Evolutionary conservation across 2,329 filamentous ascomycete genomes (phyloP), one percentile per base, ranked within the genome.

Genomic region (Beauveria medogensis): DNA sequence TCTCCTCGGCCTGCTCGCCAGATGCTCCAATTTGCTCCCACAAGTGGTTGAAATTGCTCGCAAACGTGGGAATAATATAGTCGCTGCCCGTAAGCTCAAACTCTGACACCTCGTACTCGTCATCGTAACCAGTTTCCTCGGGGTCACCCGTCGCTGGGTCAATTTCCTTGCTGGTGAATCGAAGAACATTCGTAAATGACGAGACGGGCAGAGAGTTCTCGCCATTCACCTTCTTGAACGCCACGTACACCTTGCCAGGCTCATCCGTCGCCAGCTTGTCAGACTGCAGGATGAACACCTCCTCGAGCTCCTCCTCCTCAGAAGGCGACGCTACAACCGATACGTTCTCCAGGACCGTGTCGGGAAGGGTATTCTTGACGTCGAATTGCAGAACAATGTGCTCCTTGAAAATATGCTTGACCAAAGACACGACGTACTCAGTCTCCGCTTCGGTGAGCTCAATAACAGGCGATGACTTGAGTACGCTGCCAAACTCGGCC

Each of bases 401-500:
- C 73, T 96, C 91, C 78, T 96, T 96, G 86, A 97, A 99, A 69
- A 99, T 86, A 73, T 99, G 94, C 80, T 99, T 99, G 75, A 97
- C 84, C 24, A 94, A 87, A 41, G 84, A 87, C 63, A 99, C 94
- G 55, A 97, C 92, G 69, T 99, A 99, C 75, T 99, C 94, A 22
- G 93, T 97, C 77, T 97, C 94, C 58, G 91, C 91, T 74, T 99
- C 94, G 20, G 94, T 97, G 64, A 99, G 86, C 75, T 97, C 93
- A 66, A 96, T 85, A 55, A 89, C 78, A 28, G 85, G 76, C 62
- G 91, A 96, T 48, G 92, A 97, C 79, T 97, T 97, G 79, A 99
- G 89, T 14, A 97, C 85, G 65, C 82, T 83, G 68, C 94, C 94
- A 73, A 96, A 96, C 65, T 89, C 86, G 71, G 89, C 89, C 80